phyloP scores from a whole-genome alignment of 352 stramenopile genomes.

The Pythium angustatum region DNA sequence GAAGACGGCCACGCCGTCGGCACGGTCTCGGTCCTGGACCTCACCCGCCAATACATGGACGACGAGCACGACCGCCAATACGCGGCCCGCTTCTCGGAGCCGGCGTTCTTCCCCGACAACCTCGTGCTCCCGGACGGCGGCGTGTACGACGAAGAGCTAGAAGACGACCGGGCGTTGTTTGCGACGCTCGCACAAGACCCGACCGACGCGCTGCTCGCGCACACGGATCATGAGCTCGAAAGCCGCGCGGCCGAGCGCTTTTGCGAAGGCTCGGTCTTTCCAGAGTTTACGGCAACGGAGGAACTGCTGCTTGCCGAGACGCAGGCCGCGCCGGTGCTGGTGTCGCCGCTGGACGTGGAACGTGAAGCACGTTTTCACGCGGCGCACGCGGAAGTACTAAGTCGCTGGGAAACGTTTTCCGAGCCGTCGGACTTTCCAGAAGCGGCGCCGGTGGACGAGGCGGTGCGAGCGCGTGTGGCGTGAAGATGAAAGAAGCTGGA shows the following conservation, averaged over 20 bases:
- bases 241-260: conserved; percentile 53
- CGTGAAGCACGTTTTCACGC: conserved; percentile 29
- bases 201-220: conserved; percentile 16
- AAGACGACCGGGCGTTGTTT: conserved; percentile 9
- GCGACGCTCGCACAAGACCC: conserved; percentile 20
- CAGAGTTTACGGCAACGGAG: conserved; percentile 59
- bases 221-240: conserved; percentile 41
- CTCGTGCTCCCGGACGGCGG: conserved; percentile 28
- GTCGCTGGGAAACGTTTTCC: conserved; percentile 52
- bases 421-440: conserved; percentile 71
- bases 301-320: conserved; percentile 49
- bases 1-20: conserved; percentile 39
- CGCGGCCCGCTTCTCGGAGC: conserved; percentile 30
- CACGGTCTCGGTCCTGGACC: conserved; percentile 36
- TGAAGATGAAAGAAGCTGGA: too few relatives aligned
- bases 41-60: conserved; percentile 41
- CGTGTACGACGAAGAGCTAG: conserved; percentile 38
- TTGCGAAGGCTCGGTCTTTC: conserved; percentile 65
- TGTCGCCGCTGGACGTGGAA: conserved; percentile 10
- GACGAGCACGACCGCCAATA: conserved; percentile 8
- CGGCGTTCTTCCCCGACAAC: conserved; percentile 40
- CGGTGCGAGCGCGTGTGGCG: conserved; percentile 36
- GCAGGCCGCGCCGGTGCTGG: conserved; percentile 25
- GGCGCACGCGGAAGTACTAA: conserved; percentile 42
- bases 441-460: conserved; percentile 49